Conservation (phyloP, 2,329 filamentous ascomycete genomes). For the Hortaea werneckii region DNA sequence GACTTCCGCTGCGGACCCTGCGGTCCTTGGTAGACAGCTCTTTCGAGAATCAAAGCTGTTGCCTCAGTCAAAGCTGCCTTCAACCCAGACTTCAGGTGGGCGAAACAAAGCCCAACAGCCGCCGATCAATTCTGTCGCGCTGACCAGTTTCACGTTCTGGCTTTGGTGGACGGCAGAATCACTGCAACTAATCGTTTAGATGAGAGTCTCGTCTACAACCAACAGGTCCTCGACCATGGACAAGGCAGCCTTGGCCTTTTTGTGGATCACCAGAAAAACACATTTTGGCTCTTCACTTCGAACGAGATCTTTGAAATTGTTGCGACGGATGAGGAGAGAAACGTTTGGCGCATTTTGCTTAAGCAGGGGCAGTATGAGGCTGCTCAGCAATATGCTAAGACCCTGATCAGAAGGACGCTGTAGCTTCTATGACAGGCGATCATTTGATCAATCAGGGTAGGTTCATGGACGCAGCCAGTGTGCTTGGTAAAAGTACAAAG, state of each 20-base stretch:
- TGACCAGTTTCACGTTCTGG: conserved; percentile 93
- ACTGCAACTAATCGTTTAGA: conserved; percentile 81
- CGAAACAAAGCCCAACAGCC: conserved; percentile 58
- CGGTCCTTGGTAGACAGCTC: conserved; percentile 61
- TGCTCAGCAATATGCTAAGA: conserved; percentile 75
- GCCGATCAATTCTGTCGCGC: conserved; percentile 64
- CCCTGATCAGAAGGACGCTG: conserved; percentile 74
- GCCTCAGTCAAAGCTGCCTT: conserved; percentile 60
- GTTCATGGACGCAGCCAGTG: conserved; percentile 73
- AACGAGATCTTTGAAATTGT: conserved; percentile 91
- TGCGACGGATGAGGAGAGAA: conserved; percentile 77
- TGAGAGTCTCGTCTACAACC: conserved; percentile 76
- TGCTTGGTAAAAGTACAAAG: conserved; percentile 94
- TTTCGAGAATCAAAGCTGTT: conserved; percentile 73
- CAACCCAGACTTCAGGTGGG: conserved; percentile 54
- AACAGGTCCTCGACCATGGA: conserved; percentile 69
- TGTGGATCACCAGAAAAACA: conserved; percentile 87
- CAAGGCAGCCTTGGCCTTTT: conserved; percentile 75
- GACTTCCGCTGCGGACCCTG: conserved; percentile 42
- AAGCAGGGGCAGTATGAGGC: conserved; percentile 78
- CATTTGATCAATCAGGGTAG: conserved; percentile 71
- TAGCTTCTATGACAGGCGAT: conserved; percentile 86
- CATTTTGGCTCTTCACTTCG: conserved; percentile 90
- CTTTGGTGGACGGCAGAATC: conserved; percentile 70
- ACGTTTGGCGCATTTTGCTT: conserved; percentile 92